Conservation (phyloP, 495 filamentous ascomycete species). For the Xylaria telfairii region DNA sequence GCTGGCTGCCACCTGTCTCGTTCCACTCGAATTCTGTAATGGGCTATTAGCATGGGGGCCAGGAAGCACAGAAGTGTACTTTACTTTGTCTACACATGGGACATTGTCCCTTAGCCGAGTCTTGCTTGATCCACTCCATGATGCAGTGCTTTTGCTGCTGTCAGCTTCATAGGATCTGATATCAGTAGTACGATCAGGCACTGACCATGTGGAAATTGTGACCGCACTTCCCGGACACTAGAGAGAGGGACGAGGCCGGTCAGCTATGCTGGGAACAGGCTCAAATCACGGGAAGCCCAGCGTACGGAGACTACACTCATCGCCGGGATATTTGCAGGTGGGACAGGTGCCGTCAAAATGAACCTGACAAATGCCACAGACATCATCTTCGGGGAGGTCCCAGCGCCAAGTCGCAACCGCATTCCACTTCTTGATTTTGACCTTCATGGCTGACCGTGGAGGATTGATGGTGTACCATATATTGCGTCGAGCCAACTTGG, state of each 20-base stretch:
- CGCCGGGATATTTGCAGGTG: constrained; percentile 96
- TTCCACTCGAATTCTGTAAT: constrained; percentile 71
- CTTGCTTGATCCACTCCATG: constrained; percentile 93
- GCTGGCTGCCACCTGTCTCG: constrained; percentile 27
- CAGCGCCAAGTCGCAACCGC: constrained; percentile 95
- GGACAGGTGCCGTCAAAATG: constrained; percentile 98
- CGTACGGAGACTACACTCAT: constrained; percentile 91
- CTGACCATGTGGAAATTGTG: constrained; percentile 97
- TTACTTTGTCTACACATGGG: constrained; percentile 98
- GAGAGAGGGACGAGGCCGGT: background rate
- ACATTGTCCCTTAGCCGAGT: constrained; percentile 90
- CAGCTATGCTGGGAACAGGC: constrained; percentile 9
- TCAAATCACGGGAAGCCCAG: constrained; percentile 23
- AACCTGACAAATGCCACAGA: constrained; percentile 97
- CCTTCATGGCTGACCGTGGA: constrained; percentile 71
- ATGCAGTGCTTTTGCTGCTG: constrained; percentile 80
- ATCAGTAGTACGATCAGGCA: constrained; percentile 11
- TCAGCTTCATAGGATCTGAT: constrained; percentile 14
- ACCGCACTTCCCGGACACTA: constrained; percentile 93
- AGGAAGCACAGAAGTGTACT: constrained; percentile 36
- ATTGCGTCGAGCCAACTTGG: too few species aligned
- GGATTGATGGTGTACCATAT: background rate
- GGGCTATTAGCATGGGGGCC: constrained; percentile 18
- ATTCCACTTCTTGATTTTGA: constrained; percentile 90
- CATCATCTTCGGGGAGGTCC: constrained; percentile 97